These are phyloP conservation scores for Fraxinus sp. DNA, from an alignment of 305 asterid species.

Conservation along the genomic window DNA sequence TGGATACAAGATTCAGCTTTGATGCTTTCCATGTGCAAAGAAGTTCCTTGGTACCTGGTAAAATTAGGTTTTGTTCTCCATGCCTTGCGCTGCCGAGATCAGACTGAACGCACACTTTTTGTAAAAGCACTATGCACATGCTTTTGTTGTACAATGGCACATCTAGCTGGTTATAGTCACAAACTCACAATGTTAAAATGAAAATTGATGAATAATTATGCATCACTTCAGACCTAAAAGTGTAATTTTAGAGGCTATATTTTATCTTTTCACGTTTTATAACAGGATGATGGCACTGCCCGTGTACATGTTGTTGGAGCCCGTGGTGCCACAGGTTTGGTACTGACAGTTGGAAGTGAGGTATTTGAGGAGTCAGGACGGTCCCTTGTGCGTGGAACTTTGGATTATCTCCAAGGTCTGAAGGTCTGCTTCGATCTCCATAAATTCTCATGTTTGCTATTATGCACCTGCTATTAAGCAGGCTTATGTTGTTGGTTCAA, in stretches of 20 bases:
- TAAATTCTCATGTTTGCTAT: conserved; percentile 10
- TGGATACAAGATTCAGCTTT: conserved; percentile 99
- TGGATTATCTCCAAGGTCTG: conserved; percentile 97
- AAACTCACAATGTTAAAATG: neutral
- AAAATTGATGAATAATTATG: conserved; percentile 9
- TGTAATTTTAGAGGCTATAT: conserved; percentile 11
- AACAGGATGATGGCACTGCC: conserved; percentile 86
- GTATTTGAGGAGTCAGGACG: conserved; percentile 94
- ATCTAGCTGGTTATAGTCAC: conserved; percentile 13
- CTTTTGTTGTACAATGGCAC: neutral
- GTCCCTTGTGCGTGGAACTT: conserved; percentile 91
- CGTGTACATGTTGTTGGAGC: conserved; percentile 94
- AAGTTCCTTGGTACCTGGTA: conserved; percentile 99
- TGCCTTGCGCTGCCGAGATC: neutral
- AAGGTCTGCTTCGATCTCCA: conserved; percentile 53
- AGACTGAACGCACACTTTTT: conserved; percentile 2
- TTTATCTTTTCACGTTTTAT: conserved; percentile 18
- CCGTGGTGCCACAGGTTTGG: conserved; percentile 94
- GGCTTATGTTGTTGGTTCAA: conserved; percentile 11
- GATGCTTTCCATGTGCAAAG: conserved; percentile 98
- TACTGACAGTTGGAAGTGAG: conserved; percentile 88
- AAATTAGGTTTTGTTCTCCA: conserved; percentile 28
- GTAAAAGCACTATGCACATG: neutral
- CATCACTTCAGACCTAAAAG: neutral
- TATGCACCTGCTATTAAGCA: neutral